These are phyloP conservation scores for Aspergillus sergii DNA, from an alignment of 2,329 filamentous ascomycete genomes.

Conservation along the genomic window DNA sequence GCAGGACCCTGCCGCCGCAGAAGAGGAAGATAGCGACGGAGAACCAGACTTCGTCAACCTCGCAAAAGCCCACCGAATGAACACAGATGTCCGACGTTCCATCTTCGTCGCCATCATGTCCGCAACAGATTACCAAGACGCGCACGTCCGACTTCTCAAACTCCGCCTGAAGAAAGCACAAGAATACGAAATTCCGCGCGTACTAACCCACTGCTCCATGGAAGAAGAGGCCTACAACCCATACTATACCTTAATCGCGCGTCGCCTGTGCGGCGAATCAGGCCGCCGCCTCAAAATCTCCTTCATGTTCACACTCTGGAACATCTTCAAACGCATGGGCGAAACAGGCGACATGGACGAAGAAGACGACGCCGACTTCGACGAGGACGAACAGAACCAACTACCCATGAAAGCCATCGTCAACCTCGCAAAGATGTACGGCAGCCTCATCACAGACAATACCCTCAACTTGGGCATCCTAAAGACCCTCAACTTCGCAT, in stretches of 20 bases:
- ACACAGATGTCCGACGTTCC: conserved; percentile 81
- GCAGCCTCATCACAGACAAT: conserved; percentile 62
- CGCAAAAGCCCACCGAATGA: conserved; percentile 82
- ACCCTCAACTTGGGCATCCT: conserved; percentile 59
- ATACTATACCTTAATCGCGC: conserved; percentile 87
- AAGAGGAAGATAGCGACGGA: conserved; percentile 36
- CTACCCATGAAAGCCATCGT: conserved; percentile 62
- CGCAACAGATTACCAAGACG: conserved; percentile 80
- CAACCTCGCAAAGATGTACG: conserved; percentile 70
- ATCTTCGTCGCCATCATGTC: conserved; percentile 93
- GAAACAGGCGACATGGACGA: conserved; percentile 66
- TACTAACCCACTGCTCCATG: conserved; percentile 83
- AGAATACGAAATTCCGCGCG: conserved; percentile 81
- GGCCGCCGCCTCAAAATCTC: conserved; percentile 77
- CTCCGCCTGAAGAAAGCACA: conserved; percentile 84
- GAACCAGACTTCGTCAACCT: conserved; percentile 69
- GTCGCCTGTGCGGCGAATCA: conserved; percentile 66
- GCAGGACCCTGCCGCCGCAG: conserved; percentile 9
- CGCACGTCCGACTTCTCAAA: conserved; percentile 75
- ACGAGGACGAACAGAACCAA: conserved; percentile 57
- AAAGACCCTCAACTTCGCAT: conserved; percentile 72
- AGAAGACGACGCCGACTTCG: conserved; percentile 61
- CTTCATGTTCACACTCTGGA: conserved; percentile 86
- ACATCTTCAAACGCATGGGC: conserved; percentile 81
- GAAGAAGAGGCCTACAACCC: conserved; percentile 85